Evolutionary conservation across 2,329 filamentous ascomycete genomes (phyloP), one percentile per base, ranked within the genome.

Genomic region (Ophiosphaerella korrae): DNA sequence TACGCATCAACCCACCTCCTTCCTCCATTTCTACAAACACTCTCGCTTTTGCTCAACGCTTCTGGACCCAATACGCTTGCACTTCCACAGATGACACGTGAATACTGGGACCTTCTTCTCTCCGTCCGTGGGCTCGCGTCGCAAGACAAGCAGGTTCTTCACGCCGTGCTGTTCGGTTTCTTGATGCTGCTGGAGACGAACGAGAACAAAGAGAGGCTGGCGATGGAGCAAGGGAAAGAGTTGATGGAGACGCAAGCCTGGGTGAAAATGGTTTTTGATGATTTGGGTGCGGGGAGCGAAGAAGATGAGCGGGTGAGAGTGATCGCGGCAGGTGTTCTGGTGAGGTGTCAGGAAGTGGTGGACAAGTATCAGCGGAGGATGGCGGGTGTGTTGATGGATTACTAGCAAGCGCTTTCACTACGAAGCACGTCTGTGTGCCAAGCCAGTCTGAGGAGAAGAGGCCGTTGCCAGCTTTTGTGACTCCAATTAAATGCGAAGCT

Each of bases 171-270:
- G 1, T 89, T 96, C 50, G 85, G 87, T 1, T 83, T 96, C 52
- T 79, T 96, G 42, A 88, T 90, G 6, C 71, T 96, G 45, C 74
- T 99, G 12, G 91, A 97, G 65, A 81, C 96, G 33, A 96, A 96
- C 53, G 82, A 85, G 42, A 85, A 91, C 53, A 84, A 88, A 75
- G 79, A 86, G 60, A 80, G 85, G 1, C 72, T 99, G 2, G 93
- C 90, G 42, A 84, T 86, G 52, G 84, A 87, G 50, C 84, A 91
- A 62, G 87, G 89, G 0, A 84, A 85, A 48, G 86, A 93, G 71
- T 77, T 97, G 18, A 81, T 96, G 44, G 93, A 97, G 80, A 89
- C 90, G 52, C 84, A 90, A 63, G 89, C 91, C 66, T 99, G 94
- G 94, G 88, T 90, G 1, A 82, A 85, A 37, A 80, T 80, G 47